Conservation (phyloP, 768 basidiomycete species). For the Galerina sulciceps region DNA sequence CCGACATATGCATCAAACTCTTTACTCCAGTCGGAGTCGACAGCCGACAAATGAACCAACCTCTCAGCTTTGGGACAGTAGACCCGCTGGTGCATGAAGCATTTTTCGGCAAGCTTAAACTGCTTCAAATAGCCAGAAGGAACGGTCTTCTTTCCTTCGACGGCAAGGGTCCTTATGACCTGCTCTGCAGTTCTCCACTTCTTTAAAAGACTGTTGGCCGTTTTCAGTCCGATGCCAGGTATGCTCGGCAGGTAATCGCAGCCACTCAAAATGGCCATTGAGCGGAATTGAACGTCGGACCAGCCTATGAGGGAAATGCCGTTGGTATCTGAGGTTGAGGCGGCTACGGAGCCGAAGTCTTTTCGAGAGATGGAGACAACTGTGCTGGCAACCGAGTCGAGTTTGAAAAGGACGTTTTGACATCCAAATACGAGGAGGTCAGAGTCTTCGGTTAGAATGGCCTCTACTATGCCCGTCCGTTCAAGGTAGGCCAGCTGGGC, state of each 20-base stretch:
- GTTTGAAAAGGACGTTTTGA: conserved; percentile 88
- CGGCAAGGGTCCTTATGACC: conserved; percentile 70
- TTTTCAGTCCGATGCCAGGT: conserved; percentile 91
- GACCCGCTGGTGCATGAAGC: conserved; percentile 91
- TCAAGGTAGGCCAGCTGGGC: conserved; percentile 96
- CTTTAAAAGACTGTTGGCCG: conserved; percentile 79
- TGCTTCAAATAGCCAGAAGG: conserved; percentile 75
- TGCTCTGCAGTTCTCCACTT: conserved; percentile 89
- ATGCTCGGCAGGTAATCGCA: conserved; percentile 95
- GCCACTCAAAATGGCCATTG: conserved; percentile 92
- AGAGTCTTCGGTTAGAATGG: conserved; percentile 96
- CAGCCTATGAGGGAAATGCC: conserved; percentile 85
- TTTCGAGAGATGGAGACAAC: conserved; percentile 67
- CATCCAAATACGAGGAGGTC: conserved; percentile 99
- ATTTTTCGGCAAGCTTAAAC: conserved; percentile 85
- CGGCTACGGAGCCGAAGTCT: conserved; percentile 66
- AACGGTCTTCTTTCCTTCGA: conserved; percentile 86
- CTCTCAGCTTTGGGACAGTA: conserved; percentile 73
- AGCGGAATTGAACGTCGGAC: conserved; percentile 88
- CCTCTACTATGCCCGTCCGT: conserved; percentile 79
- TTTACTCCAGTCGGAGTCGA: conserved; percentile 59
- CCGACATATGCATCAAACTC: conserved; percentile 77
- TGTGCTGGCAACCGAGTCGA: conserved; percentile 72
- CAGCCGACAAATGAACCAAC: conserved; percentile 73
- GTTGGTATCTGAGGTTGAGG: conserved; percentile 47